A percentile compares a stretch with the other conserved stretches of the same genome.
These are phyloP conservation scores for Niebla homalea DNA, from an alignment of 495 filamentous ascomycete species.

Conservation along the genomic window DNA sequence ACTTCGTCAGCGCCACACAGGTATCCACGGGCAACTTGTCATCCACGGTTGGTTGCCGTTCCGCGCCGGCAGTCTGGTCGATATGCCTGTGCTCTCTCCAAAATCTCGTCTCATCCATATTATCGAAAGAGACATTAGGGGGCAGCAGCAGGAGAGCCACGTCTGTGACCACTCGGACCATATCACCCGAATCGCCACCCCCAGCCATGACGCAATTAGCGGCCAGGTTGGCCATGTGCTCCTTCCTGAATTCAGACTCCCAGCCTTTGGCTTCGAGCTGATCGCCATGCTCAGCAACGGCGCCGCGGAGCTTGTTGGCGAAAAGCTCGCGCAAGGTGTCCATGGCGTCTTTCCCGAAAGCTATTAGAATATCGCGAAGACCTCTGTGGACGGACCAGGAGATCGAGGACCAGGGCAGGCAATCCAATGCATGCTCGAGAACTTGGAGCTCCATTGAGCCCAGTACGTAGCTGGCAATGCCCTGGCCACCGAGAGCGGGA, in stretches of 20 bases:
- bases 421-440: slow-evolving; percentile 17
- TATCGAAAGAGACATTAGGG: neutral
- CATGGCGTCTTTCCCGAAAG: slow-evolving; percentile 20
- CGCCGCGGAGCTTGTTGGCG: slow-evolving; percentile 12
- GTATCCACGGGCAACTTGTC: slow-evolving; percentile 1
- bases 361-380: slow-evolving; percentile 20
- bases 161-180: slow-evolving; percentile 21
- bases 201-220: slow-evolving; percentile 19
- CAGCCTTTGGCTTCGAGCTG: slow-evolving; percentile 19
- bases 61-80: neutral
- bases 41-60: neutral
- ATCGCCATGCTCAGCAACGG: slow-evolving; percentile 1
- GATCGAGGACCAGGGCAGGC: slow-evolving; percentile 22
- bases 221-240: slow-evolving; percentile 19
- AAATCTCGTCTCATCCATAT: slow-evolving; percentile 14
- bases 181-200: slow-evolving; percentile 22
- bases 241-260: slow-evolving; percentile 17
- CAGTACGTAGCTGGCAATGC: slow-evolving; percentile 7
- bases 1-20: slow-evolving; percentile 24
- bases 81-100: slow-evolving; percentile 6
- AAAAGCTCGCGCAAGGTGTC: slow-evolving; percentile 15
- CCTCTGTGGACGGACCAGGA: slow-evolving; percentile 28
- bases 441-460: slow-evolving; percentile 9
- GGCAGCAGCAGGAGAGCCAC: slow-evolving; percentile 9
- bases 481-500: too few relatives aligned